Evolutionary conservation across 768 basidiomycete species (phyloP).

Genomic region (Boletus speciosus): DNA sequence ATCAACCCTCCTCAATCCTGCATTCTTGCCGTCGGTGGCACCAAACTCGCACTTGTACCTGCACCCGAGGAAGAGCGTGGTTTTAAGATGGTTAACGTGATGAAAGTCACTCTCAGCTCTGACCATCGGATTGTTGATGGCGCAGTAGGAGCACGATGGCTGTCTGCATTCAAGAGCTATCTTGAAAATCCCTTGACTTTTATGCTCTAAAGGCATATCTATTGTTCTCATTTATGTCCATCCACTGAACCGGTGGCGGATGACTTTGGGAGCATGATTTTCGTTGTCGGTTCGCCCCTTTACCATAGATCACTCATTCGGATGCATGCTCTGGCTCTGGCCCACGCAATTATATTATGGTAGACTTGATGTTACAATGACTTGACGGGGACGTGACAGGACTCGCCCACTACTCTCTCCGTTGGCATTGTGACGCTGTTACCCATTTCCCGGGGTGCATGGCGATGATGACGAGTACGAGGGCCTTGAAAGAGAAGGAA

Average conservation of each 20-base stretch:
- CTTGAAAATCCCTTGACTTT: slow-evolving; percentile 96
- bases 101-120: slow-evolving; percentile 94
- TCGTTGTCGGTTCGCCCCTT: slow-evolving; percentile 6
- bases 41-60: slow-evolving; percentile 80
- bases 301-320: slow-evolving; percentile 25
- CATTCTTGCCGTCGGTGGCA: slow-evolving; percentile 92
- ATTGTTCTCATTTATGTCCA: not conserved
- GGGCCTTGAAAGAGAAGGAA: not conserved
- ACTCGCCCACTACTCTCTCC: not conserved
- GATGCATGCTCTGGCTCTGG: slow-evolving; percentile 13
- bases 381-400: not conserved
- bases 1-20: slow-evolving; percentile 99
- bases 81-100: slow-evolving; percentile 86
- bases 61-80: slow-evolving; percentile 90
- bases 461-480: not conserved
- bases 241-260: not conserved
- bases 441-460: not conserved
- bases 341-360: slow-evolving; percentile 10
- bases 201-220: slow-evolving; percentile 64
- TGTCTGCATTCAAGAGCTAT: slow-evolving; percentile 92
- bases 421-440: not conserved
- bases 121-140: slow-evolving; percentile 98
- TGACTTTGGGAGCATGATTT: slow-evolving; percentile 3
- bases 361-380: slow-evolving; percentile 4
- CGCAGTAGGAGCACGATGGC: slow-evolving; percentile 90